Evolutionary conservation across 306 rosid genomes (phyloP).

Genomic region (Fragaria ananassa): DNA sequence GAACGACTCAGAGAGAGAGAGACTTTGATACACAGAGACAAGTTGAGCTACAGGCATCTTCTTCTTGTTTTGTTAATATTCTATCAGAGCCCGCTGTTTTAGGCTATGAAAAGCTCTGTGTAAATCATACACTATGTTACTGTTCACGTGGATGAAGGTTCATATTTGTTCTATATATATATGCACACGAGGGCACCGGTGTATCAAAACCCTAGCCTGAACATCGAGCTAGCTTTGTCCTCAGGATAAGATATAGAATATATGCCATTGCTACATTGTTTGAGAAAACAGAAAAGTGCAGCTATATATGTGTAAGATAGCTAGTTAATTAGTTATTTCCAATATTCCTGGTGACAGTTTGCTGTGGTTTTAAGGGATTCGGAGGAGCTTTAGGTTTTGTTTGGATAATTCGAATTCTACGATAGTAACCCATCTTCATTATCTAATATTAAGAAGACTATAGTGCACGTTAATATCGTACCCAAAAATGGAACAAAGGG

Average conservation of each 20-base stretch:
- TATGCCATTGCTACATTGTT: neutral
- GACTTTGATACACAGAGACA: neutral
- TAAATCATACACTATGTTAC: neutral
- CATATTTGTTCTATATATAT: too few relatives aligned
- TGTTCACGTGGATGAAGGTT: slow-evolving; percentile 7
- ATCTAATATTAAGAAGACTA: neutral
- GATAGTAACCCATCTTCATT: neutral
- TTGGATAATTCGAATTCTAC: neutral
- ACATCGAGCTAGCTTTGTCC: neutral
- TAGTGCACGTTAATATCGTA: neutral
- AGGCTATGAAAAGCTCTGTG: neutral
- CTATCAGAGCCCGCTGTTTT: slow-evolving; percentile 7
- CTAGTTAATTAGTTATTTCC: neutral
- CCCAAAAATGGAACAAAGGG: neutral
- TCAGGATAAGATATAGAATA: neutral
- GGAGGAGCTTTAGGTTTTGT: neutral
- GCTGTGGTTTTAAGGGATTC: neutral
- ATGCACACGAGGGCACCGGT: slow-evolving; percentile 4
- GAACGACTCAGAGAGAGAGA: neutral
- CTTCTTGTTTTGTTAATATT: neutral
- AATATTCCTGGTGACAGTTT: neutral
- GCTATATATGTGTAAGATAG: neutral
- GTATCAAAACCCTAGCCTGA: neutral
- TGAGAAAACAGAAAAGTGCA: neutral
- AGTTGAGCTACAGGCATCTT: neutral